Conservation (phyloP, 352 stramenopile genomes). For the Detonula confervacea region DNA sequence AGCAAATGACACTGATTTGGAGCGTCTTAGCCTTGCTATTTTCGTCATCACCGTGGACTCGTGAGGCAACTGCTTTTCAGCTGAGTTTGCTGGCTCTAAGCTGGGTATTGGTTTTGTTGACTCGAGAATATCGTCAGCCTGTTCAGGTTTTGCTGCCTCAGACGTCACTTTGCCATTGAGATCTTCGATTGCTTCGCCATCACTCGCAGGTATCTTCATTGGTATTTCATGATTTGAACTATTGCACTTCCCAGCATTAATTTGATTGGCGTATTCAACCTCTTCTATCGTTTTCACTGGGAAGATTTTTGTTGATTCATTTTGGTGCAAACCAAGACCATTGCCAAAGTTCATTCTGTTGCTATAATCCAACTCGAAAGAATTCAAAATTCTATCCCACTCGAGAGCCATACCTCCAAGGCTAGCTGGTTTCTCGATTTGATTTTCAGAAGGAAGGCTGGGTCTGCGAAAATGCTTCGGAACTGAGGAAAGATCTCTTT, state of each 20-base stretch:
- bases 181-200: background rate
- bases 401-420: background rate
- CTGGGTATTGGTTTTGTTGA: background rate
- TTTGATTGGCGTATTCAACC: too few species aligned
- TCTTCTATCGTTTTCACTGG: too few species aligned
- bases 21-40: background rate
- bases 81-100: background rate
- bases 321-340: conserved; percentile 4
- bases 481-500: conserved; percentile 1
- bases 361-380: conserved; percentile 14
- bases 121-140: background rate
- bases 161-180: background rate
- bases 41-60: background rate
- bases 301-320: too few species aligned
- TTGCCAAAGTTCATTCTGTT: background rate
- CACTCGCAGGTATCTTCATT: background rate
- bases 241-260: too few species aligned
- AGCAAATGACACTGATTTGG: background rate
- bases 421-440: background rate
- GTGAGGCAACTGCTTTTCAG: background rate
- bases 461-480: too few species aligned
- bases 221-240: too few species aligned
- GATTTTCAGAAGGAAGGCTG: too few species aligned
- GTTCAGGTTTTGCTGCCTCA: background rate
- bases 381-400: conserved; percentile 9